Evolutionary conservation across 495 filamentous ascomycete species (phyloP).

Genomic region (Penicillium macrosclerotiorum): DNA sequence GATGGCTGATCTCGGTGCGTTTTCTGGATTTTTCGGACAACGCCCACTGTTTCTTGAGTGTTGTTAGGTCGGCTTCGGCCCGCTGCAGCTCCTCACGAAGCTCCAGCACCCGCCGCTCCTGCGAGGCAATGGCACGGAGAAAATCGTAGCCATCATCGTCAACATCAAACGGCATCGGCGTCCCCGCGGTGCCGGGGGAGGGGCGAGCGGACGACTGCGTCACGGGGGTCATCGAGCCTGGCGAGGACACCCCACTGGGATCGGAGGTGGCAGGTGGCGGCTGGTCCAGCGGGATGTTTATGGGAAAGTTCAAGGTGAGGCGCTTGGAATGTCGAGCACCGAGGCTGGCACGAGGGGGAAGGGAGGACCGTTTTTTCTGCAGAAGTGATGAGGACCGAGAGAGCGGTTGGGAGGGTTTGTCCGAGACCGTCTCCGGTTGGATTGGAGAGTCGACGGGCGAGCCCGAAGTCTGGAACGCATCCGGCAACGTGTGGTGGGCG

Average conservation of each 20-base stretch:
- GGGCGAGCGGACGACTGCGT: slow-evolving; percentile 34
- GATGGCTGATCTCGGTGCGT: slow-evolving; percentile 57
- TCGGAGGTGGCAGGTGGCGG: slow-evolving; percentile 29
- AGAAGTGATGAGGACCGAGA: slow-evolving; percentile 19
- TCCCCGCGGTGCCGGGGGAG: slow-evolving; percentile 27
- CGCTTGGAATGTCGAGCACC: slow-evolving; percentile 67
- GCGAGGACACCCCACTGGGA: slow-evolving; percentile 32
- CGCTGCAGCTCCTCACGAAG: slow-evolving; percentile 80
- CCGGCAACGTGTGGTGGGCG: slow-evolving; percentile 29
- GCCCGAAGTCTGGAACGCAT: slow-evolving; percentile 32
- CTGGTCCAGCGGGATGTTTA: slow-evolving; percentile 40
- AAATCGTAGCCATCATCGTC: slow-evolving; percentile 66
- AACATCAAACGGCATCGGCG: slow-evolving; percentile 46
- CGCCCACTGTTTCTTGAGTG: slow-evolving; percentile 81
- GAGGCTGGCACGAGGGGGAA: slow-evolving; percentile 50
- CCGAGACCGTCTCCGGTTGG: slow-evolving; percentile 19
- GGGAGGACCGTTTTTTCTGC: slow-evolving; percentile 47
- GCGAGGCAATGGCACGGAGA: slow-evolving; percentile 83
- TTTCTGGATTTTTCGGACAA: slow-evolving; percentile 76
- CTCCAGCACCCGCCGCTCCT: slow-evolving; percentile 91
- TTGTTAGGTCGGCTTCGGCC: slow-evolving; percentile 74
- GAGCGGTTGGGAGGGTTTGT: slow-evolving; percentile 8
- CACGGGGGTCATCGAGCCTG: slow-evolving; percentile 37
- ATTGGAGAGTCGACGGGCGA: slow-evolving; percentile 6
- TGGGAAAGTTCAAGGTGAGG: slow-evolving; percentile 77